phyloP scores from a whole-genome alignment of 176 grass and related monocot species.

The Raddia guianensis region DNA sequence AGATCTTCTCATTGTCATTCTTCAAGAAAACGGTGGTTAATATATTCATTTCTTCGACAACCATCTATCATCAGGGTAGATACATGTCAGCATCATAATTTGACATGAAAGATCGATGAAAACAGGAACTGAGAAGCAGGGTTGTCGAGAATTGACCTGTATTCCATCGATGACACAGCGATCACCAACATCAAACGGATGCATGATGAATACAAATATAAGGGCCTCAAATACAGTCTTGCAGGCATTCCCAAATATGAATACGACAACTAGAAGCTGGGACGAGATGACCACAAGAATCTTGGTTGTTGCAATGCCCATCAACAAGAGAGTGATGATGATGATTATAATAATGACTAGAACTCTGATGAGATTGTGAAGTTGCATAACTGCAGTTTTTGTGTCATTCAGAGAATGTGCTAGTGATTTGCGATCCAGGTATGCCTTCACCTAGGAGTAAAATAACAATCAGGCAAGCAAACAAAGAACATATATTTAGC shows the following conservation, averaged over 20 bases:
- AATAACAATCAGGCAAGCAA: constrained; percentile 34
- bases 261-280: constrained; percentile 84
- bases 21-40: constrained; percentile 89
- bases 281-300: constrained; percentile 85
- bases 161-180: constrained; percentile 88
- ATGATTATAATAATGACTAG: constrained; percentile 66
- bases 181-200: constrained; percentile 95
- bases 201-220: constrained; percentile 99
- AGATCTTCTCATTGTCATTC: constrained; percentile 93
- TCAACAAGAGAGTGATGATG: constrained; percentile 68
- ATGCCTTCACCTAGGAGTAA: constrained; percentile 71
- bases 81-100: constrained; percentile 11
- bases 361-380: constrained; percentile 77
- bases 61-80: constrained; percentile 60
- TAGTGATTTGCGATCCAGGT: constrained; percentile 84
- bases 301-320: constrained; percentile 90
- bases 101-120: neutral
- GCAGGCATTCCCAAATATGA: constrained; percentile 97
- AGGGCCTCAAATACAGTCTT: constrained; percentile 93
- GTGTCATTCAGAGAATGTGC: constrained; percentile 96
- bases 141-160: constrained; percentile 61
- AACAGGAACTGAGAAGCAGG: neutral
- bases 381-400: constrained; percentile 91
- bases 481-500: neutral
- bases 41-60: constrained; percentile 99